A percentile compares a stretch with the other conserved stretches of the same genome.
Conservation (phyloP, 257 asterid genomes). For the Verbascum thapsus region DNA sequence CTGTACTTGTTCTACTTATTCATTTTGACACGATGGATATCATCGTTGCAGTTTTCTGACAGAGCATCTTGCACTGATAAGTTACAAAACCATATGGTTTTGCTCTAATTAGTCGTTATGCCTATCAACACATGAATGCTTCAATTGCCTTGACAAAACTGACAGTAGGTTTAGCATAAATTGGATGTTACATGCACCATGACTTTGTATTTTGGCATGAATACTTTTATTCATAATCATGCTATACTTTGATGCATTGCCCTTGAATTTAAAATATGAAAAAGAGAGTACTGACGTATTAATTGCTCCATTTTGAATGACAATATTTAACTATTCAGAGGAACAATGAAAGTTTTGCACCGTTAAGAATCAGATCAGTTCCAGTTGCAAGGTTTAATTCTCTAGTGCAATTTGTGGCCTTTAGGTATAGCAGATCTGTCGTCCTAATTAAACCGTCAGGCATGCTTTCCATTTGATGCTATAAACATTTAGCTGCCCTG, state of each 20-base stretch:
- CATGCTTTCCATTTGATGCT: not conserved
- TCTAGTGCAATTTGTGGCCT: not conserved
- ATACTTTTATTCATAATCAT: not conserved
- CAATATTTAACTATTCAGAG: not conserved
- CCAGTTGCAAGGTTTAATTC: not conserved
- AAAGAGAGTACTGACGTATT: not conserved
- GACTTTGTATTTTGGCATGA: not conserved
- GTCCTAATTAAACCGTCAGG: not conserved
- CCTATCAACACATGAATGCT: not conserved
- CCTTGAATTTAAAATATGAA: not conserved
- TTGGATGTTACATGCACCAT: not conserved
- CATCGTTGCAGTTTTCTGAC: constrained; percentile 4
- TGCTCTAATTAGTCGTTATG: constrained; percentile 16
- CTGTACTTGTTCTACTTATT: constrained; percentile 20
- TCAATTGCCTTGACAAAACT: constrained; percentile 12
- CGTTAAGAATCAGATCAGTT: not conserved
- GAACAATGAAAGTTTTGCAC: not conserved
- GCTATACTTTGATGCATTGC: not conserved
- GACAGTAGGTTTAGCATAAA: not conserved
- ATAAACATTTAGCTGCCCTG: not conserved
- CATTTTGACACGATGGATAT: constrained; percentile 3
- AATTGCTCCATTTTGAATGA: not conserved
- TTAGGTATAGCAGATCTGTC: not conserved
- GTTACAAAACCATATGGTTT: constrained; percentile 6
- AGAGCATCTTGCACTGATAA: constrained; percentile 7